Evolutionary conservation across 768 basidiomycete species (phyloP).

Genomic region (Suillus luteus): DNA sequence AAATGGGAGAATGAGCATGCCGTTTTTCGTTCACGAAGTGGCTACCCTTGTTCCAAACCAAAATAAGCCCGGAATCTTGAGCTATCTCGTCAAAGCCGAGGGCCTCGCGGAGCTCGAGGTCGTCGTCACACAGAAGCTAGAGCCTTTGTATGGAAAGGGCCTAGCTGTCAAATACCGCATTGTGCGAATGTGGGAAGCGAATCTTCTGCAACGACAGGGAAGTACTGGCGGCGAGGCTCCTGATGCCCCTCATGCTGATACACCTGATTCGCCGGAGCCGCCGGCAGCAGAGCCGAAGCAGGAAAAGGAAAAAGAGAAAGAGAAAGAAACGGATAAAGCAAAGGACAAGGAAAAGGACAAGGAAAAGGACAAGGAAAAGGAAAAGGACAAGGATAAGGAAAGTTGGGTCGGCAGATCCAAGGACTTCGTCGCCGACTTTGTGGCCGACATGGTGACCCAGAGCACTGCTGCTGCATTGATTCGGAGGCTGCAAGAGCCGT

Average conservation of each 20-base stretch:
- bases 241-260: background rate
- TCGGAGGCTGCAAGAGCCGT: constrained; percentile 10
- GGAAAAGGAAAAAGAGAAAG: background rate
- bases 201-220: background rate
- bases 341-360: background rate
- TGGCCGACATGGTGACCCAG: background rate
- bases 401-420: constrained; percentile 7
- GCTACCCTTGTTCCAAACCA: background rate
- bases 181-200: constrained; percentile 26
- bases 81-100: constrained; percentile 25
- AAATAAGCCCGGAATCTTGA: constrained; percentile 4
- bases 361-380: background rate
- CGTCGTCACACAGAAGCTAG: constrained; percentile 18
- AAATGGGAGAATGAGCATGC: constrained; percentile 29
- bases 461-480: constrained; percentile 6
- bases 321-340: background rate
- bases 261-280: background rate
- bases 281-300: background rate
- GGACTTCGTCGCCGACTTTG: background rate
- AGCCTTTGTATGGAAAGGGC: constrained; percentile 8
- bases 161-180: constrained; percentile 13
- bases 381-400: background rate
- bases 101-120: constrained; percentile 21
- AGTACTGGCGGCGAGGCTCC: background rate
- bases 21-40: constrained; percentile 16